phyloP scores from a whole-genome alignment of 106 monocot species.

The Narthecium ossifragum region DNA sequence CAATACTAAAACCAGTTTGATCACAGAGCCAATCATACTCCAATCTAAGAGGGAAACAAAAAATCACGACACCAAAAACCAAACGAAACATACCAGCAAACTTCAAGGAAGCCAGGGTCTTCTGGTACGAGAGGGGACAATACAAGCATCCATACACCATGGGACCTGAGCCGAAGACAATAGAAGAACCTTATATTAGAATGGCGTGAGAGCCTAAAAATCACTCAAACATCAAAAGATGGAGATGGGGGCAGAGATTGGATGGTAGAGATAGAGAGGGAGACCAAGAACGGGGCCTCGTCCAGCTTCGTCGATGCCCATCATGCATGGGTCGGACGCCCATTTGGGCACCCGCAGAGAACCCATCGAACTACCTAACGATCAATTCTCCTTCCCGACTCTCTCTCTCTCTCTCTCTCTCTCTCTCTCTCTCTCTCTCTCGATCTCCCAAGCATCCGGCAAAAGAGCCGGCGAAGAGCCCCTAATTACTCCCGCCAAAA shows the following conservation, averaged over 20 bases:
- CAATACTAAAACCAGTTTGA: no score
- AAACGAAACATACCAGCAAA: conserved; percentile 83
- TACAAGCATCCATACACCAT: conserved; percentile 99
- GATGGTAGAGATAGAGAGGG: neutral
- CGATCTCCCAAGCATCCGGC: no score
- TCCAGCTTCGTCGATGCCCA: conserved; percentile 99
- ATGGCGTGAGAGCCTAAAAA: neutral
- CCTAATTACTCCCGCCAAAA: no score
- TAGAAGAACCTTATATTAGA: no score
- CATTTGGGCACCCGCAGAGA: conserved; percentile 42
- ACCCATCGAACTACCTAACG: no score
- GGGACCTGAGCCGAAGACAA: conserved; percentile 45
- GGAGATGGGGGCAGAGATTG: neutral
- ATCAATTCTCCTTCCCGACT: no score
- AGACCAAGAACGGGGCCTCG: conserved; percentile 92
- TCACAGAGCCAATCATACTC: no score
- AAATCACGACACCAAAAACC: no score
- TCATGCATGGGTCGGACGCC: conserved; percentile 83
- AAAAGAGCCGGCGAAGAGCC: no score
- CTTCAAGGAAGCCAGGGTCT: conserved; percentile 59
- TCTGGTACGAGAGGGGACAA: conserved; percentile 67
- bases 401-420: no score
- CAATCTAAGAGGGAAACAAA: no score
- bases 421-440: no score
- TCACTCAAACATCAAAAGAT: neutral